phyloP scores from a whole-genome alignment of 345 rosid genomes.

The Lumnitzera littorea region DNA sequence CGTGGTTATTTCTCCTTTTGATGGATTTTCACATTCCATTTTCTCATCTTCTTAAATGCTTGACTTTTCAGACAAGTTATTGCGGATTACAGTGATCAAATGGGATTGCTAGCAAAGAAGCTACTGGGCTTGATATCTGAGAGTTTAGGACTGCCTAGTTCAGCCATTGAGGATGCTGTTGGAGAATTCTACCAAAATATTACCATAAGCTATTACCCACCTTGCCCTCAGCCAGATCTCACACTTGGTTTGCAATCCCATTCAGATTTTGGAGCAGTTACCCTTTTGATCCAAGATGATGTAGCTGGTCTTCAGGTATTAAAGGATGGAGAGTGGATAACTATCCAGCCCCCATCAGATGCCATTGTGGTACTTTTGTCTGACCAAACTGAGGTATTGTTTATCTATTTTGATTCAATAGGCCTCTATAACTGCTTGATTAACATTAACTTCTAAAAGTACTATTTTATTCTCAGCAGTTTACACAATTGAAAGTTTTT shows the following conservation, averaged over 20 bases:
- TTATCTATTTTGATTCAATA: not conserved
- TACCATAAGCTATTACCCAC: slow-evolving; percentile 80
- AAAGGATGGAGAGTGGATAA: slow-evolving; percentile 61
- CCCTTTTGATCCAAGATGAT: slow-evolving; percentile 78
- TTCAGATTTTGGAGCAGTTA: slow-evolving; percentile 75
- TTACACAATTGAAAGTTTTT: no score
- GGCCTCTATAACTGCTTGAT: no score
- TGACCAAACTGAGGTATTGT: slow-evolving; percentile 74
- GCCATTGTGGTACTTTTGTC: slow-evolving; percentile 69
- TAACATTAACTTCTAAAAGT: no score
- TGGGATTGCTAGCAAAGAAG: slow-evolving; percentile 52
- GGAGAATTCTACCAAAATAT: slow-evolving; percentile 86
- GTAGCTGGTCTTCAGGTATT: slow-evolving; percentile 76
- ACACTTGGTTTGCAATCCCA: slow-evolving; percentile 88
- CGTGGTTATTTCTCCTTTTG: no score
- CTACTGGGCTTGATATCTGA: slow-evolving; percentile 58
- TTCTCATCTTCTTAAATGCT: not conserved
- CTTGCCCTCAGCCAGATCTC: slow-evolving; percentile 84
- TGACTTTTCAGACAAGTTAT: slow-evolving; percentile 34
- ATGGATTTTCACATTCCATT: no score
- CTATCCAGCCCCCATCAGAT: slow-evolving; percentile 46
- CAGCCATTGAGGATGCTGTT: slow-evolving; percentile 49
- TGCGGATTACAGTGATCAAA: slow-evolving; percentile 49
- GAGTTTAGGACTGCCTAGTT: slow-evolving; percentile 44
- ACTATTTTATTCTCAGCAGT: no score